Evolutionary conservation across 225 moss, liverwort and hornwort species (phyloP).

Genomic region (Antitrichia curtipendula): DNA sequence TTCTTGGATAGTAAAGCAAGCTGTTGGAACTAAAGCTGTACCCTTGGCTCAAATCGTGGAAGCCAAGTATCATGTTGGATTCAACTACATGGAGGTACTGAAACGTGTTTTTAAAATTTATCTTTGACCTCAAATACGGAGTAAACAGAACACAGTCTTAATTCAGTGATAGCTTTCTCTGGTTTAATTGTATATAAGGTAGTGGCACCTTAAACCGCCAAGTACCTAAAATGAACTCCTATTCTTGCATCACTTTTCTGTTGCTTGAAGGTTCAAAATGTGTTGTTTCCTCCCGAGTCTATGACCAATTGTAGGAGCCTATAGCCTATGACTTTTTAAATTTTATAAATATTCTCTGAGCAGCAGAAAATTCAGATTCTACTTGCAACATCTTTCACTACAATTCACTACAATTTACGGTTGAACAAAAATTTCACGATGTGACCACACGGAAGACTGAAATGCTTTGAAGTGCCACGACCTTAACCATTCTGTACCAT

Average conservation of each 20-base stretch:
- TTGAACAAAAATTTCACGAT: not conserved
- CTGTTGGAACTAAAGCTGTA: conserved; percentile 58
- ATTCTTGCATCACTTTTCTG: not conserved
- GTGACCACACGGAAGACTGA: not conserved
- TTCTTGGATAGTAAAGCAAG: conserved; percentile 69
- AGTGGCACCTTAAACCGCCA: not conserved
- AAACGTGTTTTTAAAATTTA: not conserved
- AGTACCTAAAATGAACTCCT: not conserved
- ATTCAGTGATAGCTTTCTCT: not conserved
- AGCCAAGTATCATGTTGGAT: conserved; percentile 48
- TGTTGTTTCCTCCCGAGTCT: not conserved
- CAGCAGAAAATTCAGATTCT: not conserved
- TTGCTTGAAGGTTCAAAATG: not conserved
- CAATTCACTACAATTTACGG: not conserved
- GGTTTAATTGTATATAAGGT: not conserved
- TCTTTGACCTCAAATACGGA: not conserved
- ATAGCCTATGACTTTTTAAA: not conserved
- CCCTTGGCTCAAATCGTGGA: conserved; percentile 56
- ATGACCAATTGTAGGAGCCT: too few relatives aligned
- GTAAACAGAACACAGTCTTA: not conserved
- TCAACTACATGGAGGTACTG: conserved; percentile 56
- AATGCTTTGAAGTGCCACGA: too few relatives aligned
- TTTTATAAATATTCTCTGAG: not conserved
- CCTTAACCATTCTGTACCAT: not conserved
- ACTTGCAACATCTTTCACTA: not conserved